A percentile compares a stretch with the other conserved stretches of the same genome.
These are phyloP conservation scores for Gnomoniopsis sp. DNA, from an alignment of 2,329 filamentous ascomycete genomes.

Conservation along the genomic window DNA sequence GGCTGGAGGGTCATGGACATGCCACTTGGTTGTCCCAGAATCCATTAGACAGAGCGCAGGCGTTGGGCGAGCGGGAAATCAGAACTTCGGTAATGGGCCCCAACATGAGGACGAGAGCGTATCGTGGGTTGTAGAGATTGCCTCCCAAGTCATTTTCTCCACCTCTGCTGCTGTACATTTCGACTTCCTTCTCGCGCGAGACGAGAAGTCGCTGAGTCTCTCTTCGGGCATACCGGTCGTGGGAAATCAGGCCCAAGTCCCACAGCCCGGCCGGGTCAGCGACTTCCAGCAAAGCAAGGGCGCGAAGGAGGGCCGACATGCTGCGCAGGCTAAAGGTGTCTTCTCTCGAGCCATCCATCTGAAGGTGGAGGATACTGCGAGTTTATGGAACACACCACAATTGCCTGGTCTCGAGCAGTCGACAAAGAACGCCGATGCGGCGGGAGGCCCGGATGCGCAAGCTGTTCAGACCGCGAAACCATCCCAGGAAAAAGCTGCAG, in stretches of 20 bases:
- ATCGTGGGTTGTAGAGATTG: constrained; percentile 86
- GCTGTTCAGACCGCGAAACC: constrained; percentile 11
- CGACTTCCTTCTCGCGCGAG: constrained; percentile 80
- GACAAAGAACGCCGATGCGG: constrained; percentile 9
- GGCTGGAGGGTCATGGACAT: constrained; percentile 83
- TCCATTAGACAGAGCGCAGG: constrained; percentile 66
- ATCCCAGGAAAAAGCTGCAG: constrained; percentile 16
- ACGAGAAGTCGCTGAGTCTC: constrained; percentile 76
- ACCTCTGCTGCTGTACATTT: constrained; percentile 82
- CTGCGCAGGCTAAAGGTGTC: constrained; percentile 67
- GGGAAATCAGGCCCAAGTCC: constrained; percentile 44
- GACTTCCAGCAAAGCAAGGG: constrained; percentile 69
- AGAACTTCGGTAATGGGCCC: constrained; percentile 41
- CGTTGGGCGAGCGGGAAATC: constrained; percentile 35
- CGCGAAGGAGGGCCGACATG: constrained; percentile 56
- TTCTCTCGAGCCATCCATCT: constrained; percentile 79
- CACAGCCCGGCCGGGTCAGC: constrained; percentile 66
- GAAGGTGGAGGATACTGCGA: constrained; percentile 81
- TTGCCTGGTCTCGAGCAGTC: constrained; percentile 63
- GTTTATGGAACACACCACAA: constrained; percentile 87
- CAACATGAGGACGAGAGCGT: constrained; percentile 54
- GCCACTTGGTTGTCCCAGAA: constrained; percentile 76
- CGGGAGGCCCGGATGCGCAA: constrained; percentile 18
- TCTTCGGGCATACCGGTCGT: constrained; percentile 46
- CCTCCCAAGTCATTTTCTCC: constrained; percentile 93